Conservation (phyloP, 352 stramenopile species). For the Globisporangium echinulatum region DNA sequence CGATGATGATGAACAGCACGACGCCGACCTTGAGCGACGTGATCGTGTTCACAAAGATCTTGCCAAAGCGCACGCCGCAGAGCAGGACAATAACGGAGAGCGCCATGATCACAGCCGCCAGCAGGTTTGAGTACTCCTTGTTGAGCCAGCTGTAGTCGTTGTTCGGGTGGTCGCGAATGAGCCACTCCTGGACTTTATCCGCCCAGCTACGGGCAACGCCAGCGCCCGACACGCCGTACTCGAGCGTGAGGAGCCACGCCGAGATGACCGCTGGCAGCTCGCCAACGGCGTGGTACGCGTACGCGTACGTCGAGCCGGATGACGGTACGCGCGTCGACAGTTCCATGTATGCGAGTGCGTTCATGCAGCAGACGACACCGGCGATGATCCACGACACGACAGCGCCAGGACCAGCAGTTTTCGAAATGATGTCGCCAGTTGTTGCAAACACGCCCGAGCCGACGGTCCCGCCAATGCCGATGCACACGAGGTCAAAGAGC, state of each 20-base stretch:
- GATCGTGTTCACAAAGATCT: conserved; percentile 87
- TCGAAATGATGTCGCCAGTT: conserved; percentile 70
- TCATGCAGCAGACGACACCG: conserved; percentile 74
- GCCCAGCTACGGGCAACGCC: conserved; percentile 92
- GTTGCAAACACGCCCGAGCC: conserved; percentile 89
- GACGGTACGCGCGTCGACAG: conserved; percentile 82
- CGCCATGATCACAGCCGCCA: conserved; percentile 65
- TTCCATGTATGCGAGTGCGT: conserved; percentile 89
- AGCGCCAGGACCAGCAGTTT: conserved; percentile 66
- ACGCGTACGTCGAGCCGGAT: conserved; percentile 89
- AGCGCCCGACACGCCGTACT: conserved; percentile 88
- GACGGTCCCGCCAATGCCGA: conserved; percentile 90
- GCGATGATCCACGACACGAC: conserved; percentile 79
- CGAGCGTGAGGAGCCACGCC: conserved; percentile 85
- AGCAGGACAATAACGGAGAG: conserved; percentile 69
- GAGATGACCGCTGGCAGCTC: conserved; percentile 89
- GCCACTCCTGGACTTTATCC: conserved; percentile 80
- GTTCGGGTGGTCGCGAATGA: conserved; percentile 33
- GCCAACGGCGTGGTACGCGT: conserved; percentile 90
- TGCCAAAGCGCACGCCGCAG: conserved; percentile 82
- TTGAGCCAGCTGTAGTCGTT: conserved; percentile 51
- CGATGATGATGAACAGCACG: conserved; percentile 90
- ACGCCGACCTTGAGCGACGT: conserved; percentile 76
- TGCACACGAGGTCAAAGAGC: conserved; percentile 87
- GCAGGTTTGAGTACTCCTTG: conserved; percentile 47